A percentile compares a stretch with the other conserved stretches of the same genome.
Conservation (phyloP, 768 basidiomycete species). For the Pulveroboletus sp. region DNA sequence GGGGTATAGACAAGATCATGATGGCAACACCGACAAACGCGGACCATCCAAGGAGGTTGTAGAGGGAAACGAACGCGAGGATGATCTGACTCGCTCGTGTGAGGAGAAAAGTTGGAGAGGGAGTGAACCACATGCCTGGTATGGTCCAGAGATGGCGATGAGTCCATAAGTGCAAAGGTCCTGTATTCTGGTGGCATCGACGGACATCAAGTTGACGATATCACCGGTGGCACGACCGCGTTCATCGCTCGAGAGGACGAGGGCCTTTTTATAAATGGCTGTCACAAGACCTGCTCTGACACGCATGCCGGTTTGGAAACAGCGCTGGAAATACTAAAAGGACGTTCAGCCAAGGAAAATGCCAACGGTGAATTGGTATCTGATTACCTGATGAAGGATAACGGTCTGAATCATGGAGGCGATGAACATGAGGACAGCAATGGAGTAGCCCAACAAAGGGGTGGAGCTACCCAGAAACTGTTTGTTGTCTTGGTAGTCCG, state of each 20-base stretch:
- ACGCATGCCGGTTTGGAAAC: conserved; percentile 88
- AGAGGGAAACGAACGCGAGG: conserved; percentile 86
- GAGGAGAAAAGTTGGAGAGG: background rate
- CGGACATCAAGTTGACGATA: conserved; percentile 92
- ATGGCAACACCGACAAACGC: conserved; percentile 86
- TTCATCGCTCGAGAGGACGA: conserved; percentile 84
- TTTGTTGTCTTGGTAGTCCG: conserved; percentile 59
- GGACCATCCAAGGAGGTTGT: conserved; percentile 87
- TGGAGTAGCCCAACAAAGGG: conserved; percentile 64
- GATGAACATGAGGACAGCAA: conserved; percentile 77
- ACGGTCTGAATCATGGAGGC: conserved; percentile 77
- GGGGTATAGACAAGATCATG: conserved; percentile 78
- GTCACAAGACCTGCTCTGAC: conserved; percentile 85
- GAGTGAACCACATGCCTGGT: conserved; percentile 51
- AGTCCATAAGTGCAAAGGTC: conserved; percentile 81
- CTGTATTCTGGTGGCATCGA: conserved; percentile 75
- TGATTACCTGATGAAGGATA: conserved; percentile 67
- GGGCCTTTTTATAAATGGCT: conserved; percentile 79
- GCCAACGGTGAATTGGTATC: background rate
- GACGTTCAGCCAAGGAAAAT: background rate
- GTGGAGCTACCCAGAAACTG: conserved; percentile 28
- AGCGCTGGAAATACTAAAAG: conserved; percentile 76
- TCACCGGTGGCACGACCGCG: conserved; percentile 80
- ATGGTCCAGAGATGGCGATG: conserved; percentile 80
- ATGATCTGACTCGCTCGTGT: conserved; percentile 51